Conservation (phyloP, 2,329 filamentous ascomycete genomes). For the Colletotrichum australisinense region DNA sequence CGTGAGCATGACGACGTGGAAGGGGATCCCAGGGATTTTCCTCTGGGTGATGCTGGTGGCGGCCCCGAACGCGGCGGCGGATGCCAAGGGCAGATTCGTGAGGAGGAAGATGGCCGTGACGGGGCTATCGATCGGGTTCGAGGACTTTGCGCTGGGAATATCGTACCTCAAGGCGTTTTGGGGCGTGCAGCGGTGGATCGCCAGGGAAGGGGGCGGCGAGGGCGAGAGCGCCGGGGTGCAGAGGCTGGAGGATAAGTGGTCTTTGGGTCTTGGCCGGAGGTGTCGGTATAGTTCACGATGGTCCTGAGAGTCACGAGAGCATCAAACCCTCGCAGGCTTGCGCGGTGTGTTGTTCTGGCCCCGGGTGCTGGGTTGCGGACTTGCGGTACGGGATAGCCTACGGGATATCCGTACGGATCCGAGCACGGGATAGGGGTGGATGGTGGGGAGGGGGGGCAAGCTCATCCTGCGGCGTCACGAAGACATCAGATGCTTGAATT, state of each 20-base stretch:
- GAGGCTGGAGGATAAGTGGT: conserved; percentile 29
- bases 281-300: neutral
- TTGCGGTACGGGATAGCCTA: neutral
- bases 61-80: conserved; percentile 39
- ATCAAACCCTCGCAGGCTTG: conserved; percentile 12
- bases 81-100: conserved; percentile 42
- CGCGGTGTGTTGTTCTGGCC: neutral
- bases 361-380: neutral
- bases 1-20: conserved; percentile 44
- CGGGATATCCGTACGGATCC: neutral
- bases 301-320: neutral
- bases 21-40: conserved; percentile 44
- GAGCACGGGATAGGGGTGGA: neutral
- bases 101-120: conserved; percentile 44
- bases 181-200: conserved; percentile 44
- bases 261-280: conserved; percentile 16
- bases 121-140: conserved; percentile 42
- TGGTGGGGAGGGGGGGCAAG: neutral
- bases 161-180: conserved; percentile 42
- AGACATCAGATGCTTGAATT: neutral
- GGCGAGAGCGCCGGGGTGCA: conserved; percentile 5
- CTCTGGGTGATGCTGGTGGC: conserved; percentile 44
- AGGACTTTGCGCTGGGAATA: conserved; percentile 42
- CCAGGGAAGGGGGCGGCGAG: conserved; percentile 9
- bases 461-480: neutral